Percentiles rank a stretch among this genome's conserved stretches.
phyloP scores from a whole-genome alignment of 495 filamentous ascomycete genomes.

The Lasiosphaeria hispida region DNA sequence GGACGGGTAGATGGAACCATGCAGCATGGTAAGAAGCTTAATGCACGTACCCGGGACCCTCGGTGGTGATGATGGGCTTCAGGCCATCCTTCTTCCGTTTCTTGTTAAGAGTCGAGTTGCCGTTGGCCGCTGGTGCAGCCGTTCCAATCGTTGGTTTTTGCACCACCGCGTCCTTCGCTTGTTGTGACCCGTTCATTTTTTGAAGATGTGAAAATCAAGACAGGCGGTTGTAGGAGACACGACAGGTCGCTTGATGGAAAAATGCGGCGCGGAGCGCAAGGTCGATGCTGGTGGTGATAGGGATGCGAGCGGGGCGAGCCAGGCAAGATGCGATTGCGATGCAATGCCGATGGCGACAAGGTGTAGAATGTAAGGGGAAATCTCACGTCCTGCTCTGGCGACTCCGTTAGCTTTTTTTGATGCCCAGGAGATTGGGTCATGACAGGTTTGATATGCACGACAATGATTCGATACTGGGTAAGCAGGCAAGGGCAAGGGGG shows the following conservation, averaged over 20 bases:
- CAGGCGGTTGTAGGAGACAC: neutral
- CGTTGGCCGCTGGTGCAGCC: slow-evolving; percentile 28
- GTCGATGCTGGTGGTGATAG: slow-evolving; percentile 1
- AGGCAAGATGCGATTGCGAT: neutral
- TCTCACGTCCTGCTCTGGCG: slow-evolving; percentile 7
- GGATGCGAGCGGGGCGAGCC: neutral
- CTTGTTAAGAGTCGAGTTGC: slow-evolving; percentile 56
- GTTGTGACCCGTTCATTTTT: slow-evolving; percentile 36
- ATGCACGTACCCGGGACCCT: slow-evolving; percentile 52
- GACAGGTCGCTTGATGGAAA: slow-evolving; percentile 7
- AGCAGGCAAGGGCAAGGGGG: slow-evolving; percentile 15
- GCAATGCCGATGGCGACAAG: slow-evolving; percentile 2
- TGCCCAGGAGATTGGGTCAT: slow-evolving; percentile 17
- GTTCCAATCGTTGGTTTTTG: slow-evolving; percentile 27
- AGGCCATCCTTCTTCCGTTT: slow-evolving; percentile 86
- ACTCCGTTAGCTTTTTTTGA: slow-evolving; percentile 18
- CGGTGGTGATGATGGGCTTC: slow-evolving; percentile 88
- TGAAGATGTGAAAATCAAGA: neutral
- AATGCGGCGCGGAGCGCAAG: neutral
- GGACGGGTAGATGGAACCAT: slow-evolving; percentile 4
- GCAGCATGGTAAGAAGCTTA: slow-evolving; percentile 21
- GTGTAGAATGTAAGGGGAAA: slow-evolving; percentile 7
- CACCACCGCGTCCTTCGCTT: slow-evolving; percentile 26
- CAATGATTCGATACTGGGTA: slow-evolving; percentile 14
- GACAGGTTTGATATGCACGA: slow-evolving; percentile 15